Evolutionary conservation across 1,284 basidiomycete species (phyloP), one percentile per base, ranked within the genome.

Genomic region (Leccinum subfulvum): DNA sequence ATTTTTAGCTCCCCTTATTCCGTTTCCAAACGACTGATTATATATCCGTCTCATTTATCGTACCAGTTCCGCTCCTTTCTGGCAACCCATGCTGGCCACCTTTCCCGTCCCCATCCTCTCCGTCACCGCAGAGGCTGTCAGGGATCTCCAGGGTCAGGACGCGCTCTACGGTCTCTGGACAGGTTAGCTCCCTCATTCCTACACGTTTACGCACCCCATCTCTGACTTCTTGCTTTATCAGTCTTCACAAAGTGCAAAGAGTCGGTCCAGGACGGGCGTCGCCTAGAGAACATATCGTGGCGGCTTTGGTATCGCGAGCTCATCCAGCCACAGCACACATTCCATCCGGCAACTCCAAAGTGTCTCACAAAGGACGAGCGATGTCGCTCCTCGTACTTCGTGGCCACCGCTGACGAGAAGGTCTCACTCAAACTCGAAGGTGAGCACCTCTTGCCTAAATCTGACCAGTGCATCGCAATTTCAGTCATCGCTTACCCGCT

Each of bases 221-320:
- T 49, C 62, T 66, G 21, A 67, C 58, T n/a, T 62, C 26, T 59
- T 26, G 60, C 63, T 68, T 59, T 59, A 55, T 63, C 66, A 94
- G 92, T 94, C 11, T 94, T 94, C 71, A 88, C 90, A 62, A 91
- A 92, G 73, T 93, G 90, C 79, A 92, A 91, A 74, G 84, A 86
- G 67, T 87, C 86, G 4, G 77, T 95, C 9, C 84, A 89, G 70
- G 88, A 93, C 66, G 93, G 93, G 13, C 81, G 80, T 26, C 80
- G 93, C 35, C 82, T 94, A 30, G 92, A 95, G 77, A 94, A 95
- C 72, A 87, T 94, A 61, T 88, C 89, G 6, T 95, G 92, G 93
- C 80, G 92, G 58, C 78, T 95, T 13, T 94, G 91, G 92, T 85
- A 90, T 72, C 84, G 87, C 65, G 86, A 91, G 68, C 79, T 87